phyloP scores from a whole-genome alignment of 2,329 filamentous ascomycete genomes.

The Fusarium aywerte region DNA sequence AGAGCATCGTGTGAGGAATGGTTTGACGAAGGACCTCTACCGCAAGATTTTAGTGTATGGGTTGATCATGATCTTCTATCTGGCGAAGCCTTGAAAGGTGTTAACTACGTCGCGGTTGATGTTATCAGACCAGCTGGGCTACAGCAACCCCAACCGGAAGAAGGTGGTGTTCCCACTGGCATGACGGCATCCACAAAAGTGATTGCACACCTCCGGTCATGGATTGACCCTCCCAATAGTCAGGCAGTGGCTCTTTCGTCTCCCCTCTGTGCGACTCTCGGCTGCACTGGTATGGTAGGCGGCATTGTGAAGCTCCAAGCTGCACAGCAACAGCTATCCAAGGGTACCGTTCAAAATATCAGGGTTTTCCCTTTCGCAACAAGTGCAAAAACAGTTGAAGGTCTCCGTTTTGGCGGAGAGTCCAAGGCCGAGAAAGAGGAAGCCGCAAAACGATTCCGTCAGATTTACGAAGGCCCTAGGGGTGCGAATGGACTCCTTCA shows the following conservation, averaged over 20 bases:
- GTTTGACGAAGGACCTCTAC: conserved; percentile 76
- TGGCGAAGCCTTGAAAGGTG: conserved; percentile 77
- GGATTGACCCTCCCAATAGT: conserved; percentile 88
- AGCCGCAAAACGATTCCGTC: conserved; percentile 74
- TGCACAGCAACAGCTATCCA: conserved; percentile 76
- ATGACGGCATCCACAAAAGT: conserved; percentile 64
- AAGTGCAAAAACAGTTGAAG: conserved; percentile 66
- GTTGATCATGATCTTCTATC: conserved; percentile 81
- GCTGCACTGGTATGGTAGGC: conserved; percentile 78
- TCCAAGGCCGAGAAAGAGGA: conserved; percentile 86
- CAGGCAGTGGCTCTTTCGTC: conserved; percentile 83
- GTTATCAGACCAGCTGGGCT: conserved; percentile 85
- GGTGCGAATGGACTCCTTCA: conserved; percentile 73
- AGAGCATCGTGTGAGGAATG: conserved; percentile 75
- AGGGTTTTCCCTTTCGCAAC: conserved; percentile 84
- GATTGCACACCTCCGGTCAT: conserved; percentile 78
- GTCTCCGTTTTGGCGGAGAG: conserved; percentile 87
- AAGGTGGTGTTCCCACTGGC: conserved; percentile 68
- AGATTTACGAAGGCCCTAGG: conserved; percentile 72
- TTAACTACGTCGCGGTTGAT: conserved; percentile 83
- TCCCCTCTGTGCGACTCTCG: conserved; percentile 78
- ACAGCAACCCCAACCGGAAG: conserved; percentile 75
- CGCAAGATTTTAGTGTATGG: conserved; percentile 78
- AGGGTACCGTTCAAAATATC: conserved; percentile 71
- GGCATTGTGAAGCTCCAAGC: conserved; percentile 89